Percentiles rank a stretch among this genome's conserved stretches.
Conservation (phyloP, 257 asterid genomes). For the Osmanthus fragrans region DNA sequence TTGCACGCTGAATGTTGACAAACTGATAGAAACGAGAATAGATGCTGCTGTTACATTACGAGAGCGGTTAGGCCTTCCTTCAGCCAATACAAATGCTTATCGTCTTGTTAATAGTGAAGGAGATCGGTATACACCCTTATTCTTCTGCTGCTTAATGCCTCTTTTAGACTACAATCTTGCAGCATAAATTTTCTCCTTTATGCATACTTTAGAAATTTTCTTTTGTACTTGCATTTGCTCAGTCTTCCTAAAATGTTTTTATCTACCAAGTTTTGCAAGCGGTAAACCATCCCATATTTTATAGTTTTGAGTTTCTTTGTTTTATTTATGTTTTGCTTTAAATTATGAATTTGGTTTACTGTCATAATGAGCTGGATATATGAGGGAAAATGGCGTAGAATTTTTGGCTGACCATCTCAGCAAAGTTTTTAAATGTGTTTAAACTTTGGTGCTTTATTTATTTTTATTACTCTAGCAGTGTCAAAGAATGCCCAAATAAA, state of each 20-base stretch:
- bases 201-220: background rate
- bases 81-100: conserved; percentile 69
- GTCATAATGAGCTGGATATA: background rate
- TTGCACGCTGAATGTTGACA: conserved; percentile 63
- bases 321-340: background rate
- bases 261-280: background rate
- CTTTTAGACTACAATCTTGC: background rate
- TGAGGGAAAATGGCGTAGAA: background rate
- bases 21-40: conserved; percentile 67
- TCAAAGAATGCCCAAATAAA: background rate
- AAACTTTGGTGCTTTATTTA: background rate
- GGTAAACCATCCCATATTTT: background rate
- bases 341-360: background rate
- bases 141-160: background rate
- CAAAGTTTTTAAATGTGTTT: background rate
- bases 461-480: background rate
- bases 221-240: background rate
- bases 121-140: conserved; percentile 57
- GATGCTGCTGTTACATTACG: conserved; percentile 67
- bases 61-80: conserved; percentile 74
- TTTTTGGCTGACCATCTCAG: background rate
- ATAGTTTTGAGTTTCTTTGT: too few species aligned
- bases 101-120: conserved; percentile 98
- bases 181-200: background rate
- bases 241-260: background rate